A percentile compares a stretch with the other conserved stretches of the same genome.
Conservation (phyloP, 192 early-diverging fungal species). For the Coemansia erecta region DNA sequence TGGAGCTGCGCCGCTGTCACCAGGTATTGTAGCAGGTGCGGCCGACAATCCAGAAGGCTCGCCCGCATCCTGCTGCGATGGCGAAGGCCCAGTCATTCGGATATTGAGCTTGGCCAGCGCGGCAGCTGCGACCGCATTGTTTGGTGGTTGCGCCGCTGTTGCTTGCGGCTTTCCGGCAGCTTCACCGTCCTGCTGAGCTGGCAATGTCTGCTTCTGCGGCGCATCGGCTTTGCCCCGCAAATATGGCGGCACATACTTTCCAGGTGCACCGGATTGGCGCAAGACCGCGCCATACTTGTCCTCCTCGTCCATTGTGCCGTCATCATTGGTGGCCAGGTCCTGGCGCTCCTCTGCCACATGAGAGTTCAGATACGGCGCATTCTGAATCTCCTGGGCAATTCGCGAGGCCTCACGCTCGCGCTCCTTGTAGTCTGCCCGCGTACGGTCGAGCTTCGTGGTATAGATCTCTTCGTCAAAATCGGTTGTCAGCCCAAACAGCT, state of each 20-base stretch:
- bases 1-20: neutral
- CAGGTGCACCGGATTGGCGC: conserved; percentile 61
- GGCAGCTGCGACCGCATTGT: conserved; percentile 37
- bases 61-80: conserved; percentile 1
- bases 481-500: conserved; percentile 90
- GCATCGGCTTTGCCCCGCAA: conserved; percentile 54
- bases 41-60: neutral
- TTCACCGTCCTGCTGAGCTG: neutral
- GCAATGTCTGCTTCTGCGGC: conserved; percentile 1
- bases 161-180: conserved; percentile 3
- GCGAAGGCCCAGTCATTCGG: conserved; percentile 36
- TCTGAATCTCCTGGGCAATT: conserved; percentile 88
- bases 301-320: conserved; percentile 80
- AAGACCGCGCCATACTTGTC: conserved; percentile 83
- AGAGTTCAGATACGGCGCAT: conserved; percentile 66
- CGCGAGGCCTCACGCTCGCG: conserved; percentile 85
- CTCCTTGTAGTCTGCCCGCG: conserved; percentile 78
- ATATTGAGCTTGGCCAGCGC: conserved; percentile 53
- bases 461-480: conserved; percentile 97
- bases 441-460: conserved; percentile 88
- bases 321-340: conserved; percentile 55
- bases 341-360: conserved; percentile 94
- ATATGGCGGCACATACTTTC: conserved; percentile 87
- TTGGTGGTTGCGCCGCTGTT: conserved; percentile 4
- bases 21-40: neutral